These are phyloP conservation scores for Spinellus fusiger DNA, from an alignment of 192 early-diverging fungal species.

Conservation along the genomic window DNA sequence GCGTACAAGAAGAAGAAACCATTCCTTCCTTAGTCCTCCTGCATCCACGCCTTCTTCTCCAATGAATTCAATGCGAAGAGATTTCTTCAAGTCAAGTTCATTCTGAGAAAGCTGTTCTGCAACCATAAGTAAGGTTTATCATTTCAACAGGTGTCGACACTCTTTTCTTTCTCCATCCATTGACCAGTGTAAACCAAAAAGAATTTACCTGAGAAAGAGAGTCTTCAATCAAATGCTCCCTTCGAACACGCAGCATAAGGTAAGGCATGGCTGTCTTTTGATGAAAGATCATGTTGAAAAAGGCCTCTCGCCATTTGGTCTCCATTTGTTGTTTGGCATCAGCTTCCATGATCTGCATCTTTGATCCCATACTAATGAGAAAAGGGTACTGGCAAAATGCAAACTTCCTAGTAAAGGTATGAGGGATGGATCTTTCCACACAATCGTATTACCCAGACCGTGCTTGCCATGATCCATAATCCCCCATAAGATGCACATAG, in stretches of 20 bases:
- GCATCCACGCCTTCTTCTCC: slow-evolving; percentile 95
- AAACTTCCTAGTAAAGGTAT: slow-evolving; percentile 46
- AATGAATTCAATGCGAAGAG: slow-evolving; percentile 84
- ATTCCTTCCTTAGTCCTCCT: slow-evolving; percentile 95
- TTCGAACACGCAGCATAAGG: slow-evolving; percentile 53
- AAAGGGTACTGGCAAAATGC: slow-evolving; percentile 84
- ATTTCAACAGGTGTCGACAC: neutral
- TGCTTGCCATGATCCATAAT: slow-evolving; percentile 73
- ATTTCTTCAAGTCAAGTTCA: slow-evolving; percentile 85
- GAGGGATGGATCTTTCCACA: neutral
- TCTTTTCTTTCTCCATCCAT: neutral
- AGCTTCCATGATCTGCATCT: slow-evolving; percentile 70
- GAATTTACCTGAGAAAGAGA: slow-evolving; percentile 56
- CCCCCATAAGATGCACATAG: slow-evolving; percentile 60
- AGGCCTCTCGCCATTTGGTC: slow-evolving; percentile 61
- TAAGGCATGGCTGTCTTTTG: slow-evolving; percentile 44
- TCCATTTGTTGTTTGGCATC: slow-evolving; percentile 77
- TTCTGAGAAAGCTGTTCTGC: slow-evolving; percentile 52
- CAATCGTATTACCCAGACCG: slow-evolving; percentile 35
- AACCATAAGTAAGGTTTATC: neutral
- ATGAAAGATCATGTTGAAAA: slow-evolving; percentile 54
- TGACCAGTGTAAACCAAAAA: too few relatives aligned
- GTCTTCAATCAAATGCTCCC: slow-evolving; percentile 66
- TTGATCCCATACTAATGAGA: slow-evolving; percentile 67
- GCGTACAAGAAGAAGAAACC: slow-evolving; percentile 90